Evolutionary conservation across 768 basidiomycete genomes (phyloP).

Genomic region (Leccinum rimulosum): DNA sequence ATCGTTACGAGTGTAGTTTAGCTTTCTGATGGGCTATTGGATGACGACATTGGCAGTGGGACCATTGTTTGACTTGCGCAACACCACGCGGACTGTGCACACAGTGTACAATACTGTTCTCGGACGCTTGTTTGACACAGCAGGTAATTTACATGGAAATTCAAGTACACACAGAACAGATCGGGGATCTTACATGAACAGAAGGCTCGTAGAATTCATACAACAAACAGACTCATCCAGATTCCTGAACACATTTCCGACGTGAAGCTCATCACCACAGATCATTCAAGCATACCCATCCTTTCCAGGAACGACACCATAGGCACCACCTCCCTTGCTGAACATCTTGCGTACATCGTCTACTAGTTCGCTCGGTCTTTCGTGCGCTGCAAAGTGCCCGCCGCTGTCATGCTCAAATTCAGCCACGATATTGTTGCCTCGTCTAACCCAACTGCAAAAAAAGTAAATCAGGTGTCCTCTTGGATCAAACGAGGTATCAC

Average conservation of each 20-base stretch:
- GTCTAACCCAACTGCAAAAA: not conserved
- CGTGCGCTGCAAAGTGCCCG: slow-evolving; percentile 59
- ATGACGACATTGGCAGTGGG: no score
- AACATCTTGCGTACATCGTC: slow-evolving; percentile 57
- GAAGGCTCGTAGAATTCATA: not conserved
- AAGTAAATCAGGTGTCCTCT: not conserved
- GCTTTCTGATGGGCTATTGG: no score
- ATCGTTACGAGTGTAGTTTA: not conserved
- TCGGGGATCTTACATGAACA: not conserved
- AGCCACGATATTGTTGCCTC: slow-evolving; percentile 38
- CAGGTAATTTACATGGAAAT: not conserved
- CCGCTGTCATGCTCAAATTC: slow-evolving; percentile 47
- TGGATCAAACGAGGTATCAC: not conserved
- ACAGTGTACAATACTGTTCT: no score
- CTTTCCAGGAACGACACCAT: slow-evolving; percentile 44
- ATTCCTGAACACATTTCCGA: not conserved
- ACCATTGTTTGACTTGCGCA: no score
- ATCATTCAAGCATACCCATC: slow-evolving; percentile 36
- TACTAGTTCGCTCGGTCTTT: slow-evolving; percentile 46
- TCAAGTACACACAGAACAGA: not conserved
- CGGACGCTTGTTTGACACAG: not conserved
- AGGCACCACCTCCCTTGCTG: slow-evolving; percentile 48
- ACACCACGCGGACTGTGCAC: no score
- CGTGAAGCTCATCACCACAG: not conserved
- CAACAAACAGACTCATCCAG: not conserved